Percentiles rank a stretch among this genome's conserved stretches.
phyloP scores from a whole-genome alignment of 176 grass and related monocot species.

The Oryza brachyantha region DNA sequence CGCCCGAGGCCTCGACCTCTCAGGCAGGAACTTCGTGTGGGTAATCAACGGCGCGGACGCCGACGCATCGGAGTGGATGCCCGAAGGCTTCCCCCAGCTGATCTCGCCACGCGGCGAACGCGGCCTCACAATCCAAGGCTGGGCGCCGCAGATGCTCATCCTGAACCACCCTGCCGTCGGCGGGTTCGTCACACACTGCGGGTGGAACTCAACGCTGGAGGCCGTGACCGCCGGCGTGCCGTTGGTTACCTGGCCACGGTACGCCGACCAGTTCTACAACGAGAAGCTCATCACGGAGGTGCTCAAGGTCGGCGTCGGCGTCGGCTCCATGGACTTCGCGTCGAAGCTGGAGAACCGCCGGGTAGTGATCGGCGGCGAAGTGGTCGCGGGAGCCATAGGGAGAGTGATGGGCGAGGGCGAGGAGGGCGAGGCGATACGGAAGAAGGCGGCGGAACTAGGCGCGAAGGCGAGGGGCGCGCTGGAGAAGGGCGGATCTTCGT shows the following conservation, averaged over 20 bases:
- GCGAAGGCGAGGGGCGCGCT: conserved; percentile 35
- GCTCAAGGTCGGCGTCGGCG: conserved; percentile 32
- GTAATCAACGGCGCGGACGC: conserved; percentile 9
- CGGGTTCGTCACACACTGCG: conserved; percentile 72
- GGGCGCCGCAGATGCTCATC: conserved; percentile 63
- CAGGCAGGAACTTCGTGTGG: conserved; percentile 56
- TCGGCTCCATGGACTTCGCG: conserved; percentile 33
- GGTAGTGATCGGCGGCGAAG: conserved; percentile 26
- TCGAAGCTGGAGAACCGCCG: conserved; percentile 12
- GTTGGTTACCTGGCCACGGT: conserved; percentile 76
- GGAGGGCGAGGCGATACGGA: conserved; percentile 5
- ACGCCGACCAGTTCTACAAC: conserved; percentile 69
- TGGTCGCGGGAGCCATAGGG: conserved; percentile 29
- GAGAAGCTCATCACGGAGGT: conserved; percentile 67
- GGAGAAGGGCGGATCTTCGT: conserved; percentile 43
- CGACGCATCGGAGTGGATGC: conserved; percentile 32
- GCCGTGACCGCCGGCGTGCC: conserved; percentile 50
- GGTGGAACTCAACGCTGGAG: conserved; percentile 67
- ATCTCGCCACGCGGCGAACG: conserved; percentile 12
- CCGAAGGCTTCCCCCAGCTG: conserved; percentile 38
- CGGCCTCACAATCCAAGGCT: conserved; percentile 46
- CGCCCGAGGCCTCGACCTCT: conserved; percentile 43
- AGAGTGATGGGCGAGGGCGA: conserved; percentile 34
- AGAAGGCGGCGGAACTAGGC: conserved; percentile 14
- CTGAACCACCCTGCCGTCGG: conserved; percentile 47